Evolutionary conservation across 441 rosid genomes (phyloP), one percentile per base, ranked within the genome.

Genomic region (Euphorbia schlechtendalii): DNA sequence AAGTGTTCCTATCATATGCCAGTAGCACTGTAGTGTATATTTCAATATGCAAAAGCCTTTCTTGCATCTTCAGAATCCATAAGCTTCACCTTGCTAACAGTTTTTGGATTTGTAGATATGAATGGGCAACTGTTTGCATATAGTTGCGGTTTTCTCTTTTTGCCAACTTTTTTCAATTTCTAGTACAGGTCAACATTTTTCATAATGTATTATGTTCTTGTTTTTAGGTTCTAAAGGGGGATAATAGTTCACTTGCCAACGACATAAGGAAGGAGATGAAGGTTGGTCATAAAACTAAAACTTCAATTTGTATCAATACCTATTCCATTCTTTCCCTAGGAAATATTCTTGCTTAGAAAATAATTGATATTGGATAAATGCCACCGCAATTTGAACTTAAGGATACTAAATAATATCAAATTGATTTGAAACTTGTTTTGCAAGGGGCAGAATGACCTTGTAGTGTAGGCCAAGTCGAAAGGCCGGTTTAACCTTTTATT

Each of bases 241-340:
- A 91, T 78, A 94, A 91, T 77, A 91, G 97, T 56, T 70, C 81
- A 57, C 80, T 94, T 61, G 99, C 98, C 68, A 88, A 85, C 69
- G 99, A 94, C 73, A 91, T 94, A 53, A 84, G 92, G 56, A 94
- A 86, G 82, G 99, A 94, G 71, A 94, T 91, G 96, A 91, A 94
- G 89, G 90, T 89, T 81, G 24, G 66, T 51, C 66, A 59, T 48
- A 14, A 30, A 70, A 66, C 25, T 25, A 34, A 61, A 36, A 27
- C 54, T 40, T 52, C 13, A 28, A 65, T 15, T 12, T 56, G 49
- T 46, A 36, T 62, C 28, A 27, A 45, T 60, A 18, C 57, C 17
- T 53, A 24, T 21, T 28, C 56, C 30, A 20, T 17, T 46, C 11
- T 56, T 59, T 74, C 49, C 54, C 14, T 36, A 20, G 34, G 40